phyloP scores from a whole-genome alignment of 305 asterid genomes.

The Nicotiana rustica region DNA sequence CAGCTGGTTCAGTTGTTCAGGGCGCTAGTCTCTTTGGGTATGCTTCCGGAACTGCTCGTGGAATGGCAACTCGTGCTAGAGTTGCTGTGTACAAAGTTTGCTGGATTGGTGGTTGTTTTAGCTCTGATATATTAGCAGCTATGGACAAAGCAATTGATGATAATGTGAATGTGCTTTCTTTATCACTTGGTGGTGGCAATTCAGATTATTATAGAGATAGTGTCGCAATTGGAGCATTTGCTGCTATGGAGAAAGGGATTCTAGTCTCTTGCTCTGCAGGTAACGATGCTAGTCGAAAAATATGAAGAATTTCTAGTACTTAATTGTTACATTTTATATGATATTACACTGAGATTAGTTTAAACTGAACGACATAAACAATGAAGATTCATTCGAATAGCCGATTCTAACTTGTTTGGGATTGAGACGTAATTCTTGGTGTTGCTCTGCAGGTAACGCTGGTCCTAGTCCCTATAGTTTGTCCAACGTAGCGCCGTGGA shows the following conservation, averaged over 20 bases:
- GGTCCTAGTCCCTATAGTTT: conserved; percentile 78
- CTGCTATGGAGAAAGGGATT: conserved; percentile 94
- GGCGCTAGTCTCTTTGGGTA: conserved; percentile 82
- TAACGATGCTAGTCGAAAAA: conserved; percentile 55
- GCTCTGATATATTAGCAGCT: conserved; percentile 88
- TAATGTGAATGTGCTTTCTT: conserved; percentile 69
- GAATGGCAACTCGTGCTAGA: conserved; percentile 87
- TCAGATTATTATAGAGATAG: conserved; percentile 74
- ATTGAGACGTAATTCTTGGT: not conserved
- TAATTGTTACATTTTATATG: not conserved
- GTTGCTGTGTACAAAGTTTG: conserved; percentile 79
- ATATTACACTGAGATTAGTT: not conserved
- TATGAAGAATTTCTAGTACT: not conserved
- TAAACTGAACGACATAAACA: not conserved
- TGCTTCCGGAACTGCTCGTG: conserved; percentile 85
- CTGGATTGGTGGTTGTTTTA: conserved; percentile 85
- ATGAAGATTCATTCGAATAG: not conserved
- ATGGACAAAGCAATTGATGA: conserved; percentile 84
- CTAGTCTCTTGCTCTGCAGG: conserved; percentile 90
- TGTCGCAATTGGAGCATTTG: conserved; percentile 81
- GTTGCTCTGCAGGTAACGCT: conserved; percentile 83
- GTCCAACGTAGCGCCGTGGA: conserved; percentile 95
- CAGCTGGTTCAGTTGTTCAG: conserved; percentile 71
- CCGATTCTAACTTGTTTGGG: not conserved
- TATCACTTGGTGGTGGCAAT: conserved; percentile 86